Conservation (phyloP, 352 stramenopile genomes). For the Globisporangium radiosum region DNA sequence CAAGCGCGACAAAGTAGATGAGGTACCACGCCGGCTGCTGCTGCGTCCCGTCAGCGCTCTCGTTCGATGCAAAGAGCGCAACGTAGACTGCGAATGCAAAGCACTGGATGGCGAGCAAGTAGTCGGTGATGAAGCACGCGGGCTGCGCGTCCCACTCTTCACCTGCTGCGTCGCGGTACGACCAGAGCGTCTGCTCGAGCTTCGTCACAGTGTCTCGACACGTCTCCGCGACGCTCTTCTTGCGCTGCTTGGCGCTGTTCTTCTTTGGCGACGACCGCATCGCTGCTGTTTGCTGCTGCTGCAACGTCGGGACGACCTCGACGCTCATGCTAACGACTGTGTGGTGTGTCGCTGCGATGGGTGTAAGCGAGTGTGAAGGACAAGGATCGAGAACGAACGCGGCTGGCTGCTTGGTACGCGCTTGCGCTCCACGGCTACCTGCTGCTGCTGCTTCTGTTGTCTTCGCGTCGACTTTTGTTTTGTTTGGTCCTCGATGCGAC, state of each 20-base stretch:
- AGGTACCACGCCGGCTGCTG: conserved; percentile 61
- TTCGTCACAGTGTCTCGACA: conserved; percentile 61
- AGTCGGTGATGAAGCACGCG: conserved; percentile 86
- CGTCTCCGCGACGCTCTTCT: conserved; percentile 44
- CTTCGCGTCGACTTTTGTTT: no score
- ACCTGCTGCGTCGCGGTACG: conserved; percentile 61
- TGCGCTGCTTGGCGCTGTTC: conserved; percentile 6
- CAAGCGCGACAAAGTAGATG: conserved; percentile 84
- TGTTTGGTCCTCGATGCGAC: no score
- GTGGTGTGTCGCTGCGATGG: background rate
- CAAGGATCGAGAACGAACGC: no score
- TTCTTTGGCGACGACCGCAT: conserved; percentile 6
- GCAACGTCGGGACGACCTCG: conserved; percentile 1
- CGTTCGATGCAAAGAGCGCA: conserved; percentile 53
- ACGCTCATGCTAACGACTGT: conserved; percentile 6
- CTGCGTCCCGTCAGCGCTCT: conserved; percentile 19
- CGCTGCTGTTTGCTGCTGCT: conserved; percentile 1
- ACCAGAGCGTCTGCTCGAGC: conserved; percentile 73
- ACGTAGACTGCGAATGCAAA: conserved; percentile 80
- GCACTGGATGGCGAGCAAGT: conserved; percentile 76
- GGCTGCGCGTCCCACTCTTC: conserved; percentile 85
- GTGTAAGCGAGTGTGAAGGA: no score
- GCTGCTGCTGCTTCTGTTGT: no score
- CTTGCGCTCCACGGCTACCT: no score
- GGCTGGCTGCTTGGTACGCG: no score